Base-by-base conservation (phyloP, 1,284 basidiomycete genomes). In the Microbotryomycetes sp. region DNA sequence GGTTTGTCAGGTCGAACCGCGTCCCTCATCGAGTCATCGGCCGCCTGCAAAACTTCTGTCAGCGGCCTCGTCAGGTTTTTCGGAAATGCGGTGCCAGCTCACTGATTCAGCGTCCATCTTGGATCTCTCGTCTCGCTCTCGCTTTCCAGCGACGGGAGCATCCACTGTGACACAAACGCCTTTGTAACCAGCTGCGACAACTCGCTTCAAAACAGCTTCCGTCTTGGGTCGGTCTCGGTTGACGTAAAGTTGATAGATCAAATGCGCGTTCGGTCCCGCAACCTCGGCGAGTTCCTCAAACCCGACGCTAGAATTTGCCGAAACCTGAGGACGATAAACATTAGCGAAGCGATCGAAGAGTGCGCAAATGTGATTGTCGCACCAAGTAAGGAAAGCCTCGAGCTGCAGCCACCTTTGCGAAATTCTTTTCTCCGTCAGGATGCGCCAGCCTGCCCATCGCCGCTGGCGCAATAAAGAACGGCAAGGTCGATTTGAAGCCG, bases 161-260 rank as follows among this genome's bases (percentile, higher is more conserved):
- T 96, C 92, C 3, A 93, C 91, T 0, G 92, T 96, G 49, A 96
- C 77, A 75, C 91, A 89, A 57, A 97, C 88, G 1, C 89, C 91
- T 56, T 85, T 88, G 75, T 87, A 89, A 0, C 88, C 88, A 11
- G 87, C 76, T 21, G 74, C 71, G 67, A 88, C 85, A 24, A 91
- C 81, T 62, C 88, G 84, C 47, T 79, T 80, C 31, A 96, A 81
- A 41, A 88, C 84, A 64, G 83, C 81, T 69, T 84, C 83, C 2
- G 90, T 88, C 27, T 83, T 78, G 4, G 76, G 73, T 54, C 89
- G 82, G 71, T 90, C 82, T 52, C 79, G 78, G 75, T 91, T 85
- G 73, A 94, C 90, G 76, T 96, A 96, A 30, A 96, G 78, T 73
- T 82, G 86, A 78, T 90, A 92, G 76, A 91, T 90, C 29, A 92